Evolutionary conservation across 129 eudicot genomes (phyloP).

Genomic region (Flaveria trinervia): DNA sequence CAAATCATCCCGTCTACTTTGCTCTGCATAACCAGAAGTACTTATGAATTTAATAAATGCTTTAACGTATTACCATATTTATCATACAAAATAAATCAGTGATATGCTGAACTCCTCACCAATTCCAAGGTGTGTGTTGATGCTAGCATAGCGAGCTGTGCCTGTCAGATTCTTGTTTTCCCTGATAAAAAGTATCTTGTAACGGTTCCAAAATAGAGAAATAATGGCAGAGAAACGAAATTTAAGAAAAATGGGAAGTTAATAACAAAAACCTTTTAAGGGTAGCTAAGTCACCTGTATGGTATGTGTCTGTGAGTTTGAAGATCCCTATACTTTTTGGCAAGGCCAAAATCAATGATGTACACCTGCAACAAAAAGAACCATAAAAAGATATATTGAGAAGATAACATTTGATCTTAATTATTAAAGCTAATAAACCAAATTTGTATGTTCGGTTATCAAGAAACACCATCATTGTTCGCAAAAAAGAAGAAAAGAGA

Average conservation of each 20-base stretch:
- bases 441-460: neutral
- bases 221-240: neutral
- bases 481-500: neutral
- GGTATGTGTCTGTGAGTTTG: conserved; percentile 91
- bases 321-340: conserved; percentile 87
- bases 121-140: conserved; percentile 94
- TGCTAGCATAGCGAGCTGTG: conserved; percentile 99
- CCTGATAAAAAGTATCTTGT: conserved; percentile 40
- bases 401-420: neutral
- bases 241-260: neutral
- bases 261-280: neutral
- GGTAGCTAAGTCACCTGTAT: conserved; percentile 54
- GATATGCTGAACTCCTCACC: conserved; percentile 52
- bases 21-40: conserved; percentile 57
- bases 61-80: neutral
- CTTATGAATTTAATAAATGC: neutral
- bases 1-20: conserved; percentile 97
- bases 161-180: conserved; percentile 99
- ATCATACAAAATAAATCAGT: neutral
- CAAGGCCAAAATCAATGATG: conserved; percentile 81
- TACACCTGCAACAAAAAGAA: conserved; percentile 53
- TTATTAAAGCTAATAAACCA: neutral
- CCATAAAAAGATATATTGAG: neutral
- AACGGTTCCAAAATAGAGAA: conserved; percentile 8
- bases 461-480: neutral